phyloP scores from a whole-genome alignment of 768 basidiomycete species.

The Kwoniella shandongensis region DNA sequence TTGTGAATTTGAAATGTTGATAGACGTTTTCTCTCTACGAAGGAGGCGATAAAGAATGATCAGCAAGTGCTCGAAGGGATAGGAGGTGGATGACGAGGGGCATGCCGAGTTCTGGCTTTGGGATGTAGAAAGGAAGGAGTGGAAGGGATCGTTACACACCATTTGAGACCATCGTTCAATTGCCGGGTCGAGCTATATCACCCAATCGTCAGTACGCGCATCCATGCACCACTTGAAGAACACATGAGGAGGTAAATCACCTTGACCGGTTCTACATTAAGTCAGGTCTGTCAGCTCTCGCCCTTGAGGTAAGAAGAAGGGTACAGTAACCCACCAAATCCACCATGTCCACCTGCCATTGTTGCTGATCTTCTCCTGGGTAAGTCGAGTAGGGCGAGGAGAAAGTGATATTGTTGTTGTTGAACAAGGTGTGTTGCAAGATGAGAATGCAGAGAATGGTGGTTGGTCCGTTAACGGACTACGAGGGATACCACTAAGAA shows the following conservation, averaged over 20 bases:
- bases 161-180: conserved; percentile 64
- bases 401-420: background rate
- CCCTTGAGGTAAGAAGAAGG: background rate
- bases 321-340: conserved; percentile 35
- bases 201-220: background rate
- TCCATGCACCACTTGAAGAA: background rate
- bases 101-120: too few relatives aligned
- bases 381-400: background rate
- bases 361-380: conserved; percentile 24
- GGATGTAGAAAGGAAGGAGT: background rate
- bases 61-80: too few relatives aligned
- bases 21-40: conserved; percentile 79
- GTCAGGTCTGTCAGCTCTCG: conserved; percentile 6
- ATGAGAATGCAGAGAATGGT: conserved; percentile 12
- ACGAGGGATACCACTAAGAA: background rate
- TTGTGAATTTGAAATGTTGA: conserved; percentile 77
- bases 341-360: conserved; percentile 70
- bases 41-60: background rate
- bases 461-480: conserved; percentile 1
- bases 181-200: conserved; percentile 62
- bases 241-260: conserved; percentile 5
- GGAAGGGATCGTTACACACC: conserved; percentile 54
- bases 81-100: too few relatives aligned
- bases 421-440: background rate
- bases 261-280: conserved; percentile 26